Base-by-base conservation (phyloP, 495 filamentous ascomycete species). In the Podospora bellae-mahoneyi region DNA sequence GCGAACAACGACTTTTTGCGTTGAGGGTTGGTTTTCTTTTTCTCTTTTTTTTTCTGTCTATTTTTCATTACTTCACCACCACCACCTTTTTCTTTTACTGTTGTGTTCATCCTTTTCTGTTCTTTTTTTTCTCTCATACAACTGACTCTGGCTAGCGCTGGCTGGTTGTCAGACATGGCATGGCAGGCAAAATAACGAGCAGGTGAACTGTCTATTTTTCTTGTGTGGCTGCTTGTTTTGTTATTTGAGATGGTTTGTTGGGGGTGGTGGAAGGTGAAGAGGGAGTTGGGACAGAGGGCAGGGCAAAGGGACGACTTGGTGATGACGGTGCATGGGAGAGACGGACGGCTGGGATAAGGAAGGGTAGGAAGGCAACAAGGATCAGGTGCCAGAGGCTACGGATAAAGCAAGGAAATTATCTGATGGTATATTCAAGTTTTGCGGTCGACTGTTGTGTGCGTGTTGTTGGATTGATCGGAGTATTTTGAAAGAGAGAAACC, bases 141-240 rank as follows among this genome's bases (percentile, higher is more conserved):
- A 48, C 7, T 48, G 39, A 48, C 39, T 48, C 39, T 48, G 9
- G 39, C 39, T 48, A 10, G 39, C 39, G 39, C 39, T 48, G 39
- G 39, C 39, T 62, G 19, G 18, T 63, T 53, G 18, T 63, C n/a
- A 5, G 39, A 2, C 39, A 48, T 48, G 39, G 39, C 32, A 63
- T n/a, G 61, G 61, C 34, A 63, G 61, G 61, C 61, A 63, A 63
- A 63, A 63, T 63, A 63, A 44, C 61, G 61, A 63, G 61, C 61
- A 63, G 61, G 30, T 15, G 61, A 63, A 48, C 39, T 10, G 39
- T 48, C 39, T 48, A 48, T 20, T 32, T 63, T 63, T 39, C 32
- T 63, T 63, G 30, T 44, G 19, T 48, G 18, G n/a, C 32, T 32
- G n/a, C 23, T 23, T 20, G 28, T 44, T 58, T 58, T 15, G 7